Evolutionary conservation across 768 basidiomycete genomes (phyloP), one percentile per base, ranked within the genome.

Genomic region (Tulasnella sp.): DNA sequence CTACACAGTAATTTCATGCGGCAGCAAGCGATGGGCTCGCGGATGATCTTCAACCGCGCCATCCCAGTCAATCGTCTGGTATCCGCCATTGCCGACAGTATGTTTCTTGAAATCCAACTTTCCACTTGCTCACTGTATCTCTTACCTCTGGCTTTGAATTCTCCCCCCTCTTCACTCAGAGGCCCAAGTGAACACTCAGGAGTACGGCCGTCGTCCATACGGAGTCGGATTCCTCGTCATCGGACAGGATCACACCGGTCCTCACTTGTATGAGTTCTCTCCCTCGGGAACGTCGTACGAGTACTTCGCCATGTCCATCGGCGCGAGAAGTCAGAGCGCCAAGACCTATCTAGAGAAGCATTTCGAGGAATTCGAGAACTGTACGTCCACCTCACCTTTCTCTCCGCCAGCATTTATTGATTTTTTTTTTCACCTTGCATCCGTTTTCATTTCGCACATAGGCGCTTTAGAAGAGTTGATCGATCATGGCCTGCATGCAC

Each of bases 141-240:
- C 11, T 29, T 45, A 29, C 47, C 8, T 32, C 2, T n/a, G 23
- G 11, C 10, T 38, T 49, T 26, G 9, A 49, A 19, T 23, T 49
- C 26, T 3, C 24, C 32, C 15, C 19, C 54, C 24, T 56, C 43
- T 64, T 58, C 44, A 23, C 27, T 55, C 70, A 95, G 95, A 94
- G 81, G 95, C 96, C 0, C 96, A 99, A 72, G 86, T 92, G 38
- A 99, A 98, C 73, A 99, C 96, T 1, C 95, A 98, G 74, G 90
- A 96, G 72, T 98, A 99, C 70, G 96, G 96, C 59, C 82, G 90
- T 64, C 80, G 96, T 58, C 96, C 96, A 2, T 99, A 99, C 67
- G 96, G 96, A 71, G 96, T 99, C 10, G 96, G 96, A 4, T 95
- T 98, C 78, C 86, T 99, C 49, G 95, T 99, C 64, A 86, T 96